Evolutionary conservation across 2,329 filamentous ascomycete genomes (phyloP), one percentile per base, ranked within the genome.

Genomic region (Pseudogymnoascus sp.): DNA sequence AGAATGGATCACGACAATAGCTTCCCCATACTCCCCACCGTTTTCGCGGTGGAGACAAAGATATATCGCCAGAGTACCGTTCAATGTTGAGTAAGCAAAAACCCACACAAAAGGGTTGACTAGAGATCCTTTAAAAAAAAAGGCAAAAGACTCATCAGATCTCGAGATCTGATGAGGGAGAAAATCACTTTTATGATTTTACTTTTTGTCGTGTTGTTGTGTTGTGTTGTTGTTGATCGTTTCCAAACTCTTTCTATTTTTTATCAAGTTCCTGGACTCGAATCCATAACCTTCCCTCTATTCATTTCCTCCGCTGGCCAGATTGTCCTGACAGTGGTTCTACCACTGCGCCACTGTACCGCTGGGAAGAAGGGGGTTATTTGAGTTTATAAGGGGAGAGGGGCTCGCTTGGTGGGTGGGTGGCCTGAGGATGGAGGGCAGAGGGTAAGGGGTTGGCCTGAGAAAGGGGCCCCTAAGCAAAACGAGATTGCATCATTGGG

Each of bases 111-210:
- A 37, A n/a, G 14, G 35, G n/a, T 37, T 6, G 5, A 14, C 33
- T 7, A 35, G 33, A 35, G 11, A 6, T 16, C 44, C 26, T 19
- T 19, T 19, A 29, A 29, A 29, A 29, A 53, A 53, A 53, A 53
- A 26, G 24, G 44, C 44, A 53, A 53, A 53, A 53, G 44, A 53
- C 44, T 53, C 44, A 53, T 53, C 44, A 53, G 44, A 53, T 53
- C 14, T 29, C 24, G 1, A 53, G 26, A 16, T 53, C 44, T 53
- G 44, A 53, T 31, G 44, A 53, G 44, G 24, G 13, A 50, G 44
- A 50, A 50, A 50, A 50, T 50, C 24, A 29, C 26, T 26, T 50
- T 50, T 50, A 14, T 26, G 44, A 50, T 50, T 50, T 50, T 50
- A 50, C 44, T 50, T 50, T 50, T 50, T 50, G 24, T 50, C 24